Evolutionary conservation across 2,329 filamentous ascomycete species (phyloP).

Genomic region (Aspergillus neoniger): DNA sequence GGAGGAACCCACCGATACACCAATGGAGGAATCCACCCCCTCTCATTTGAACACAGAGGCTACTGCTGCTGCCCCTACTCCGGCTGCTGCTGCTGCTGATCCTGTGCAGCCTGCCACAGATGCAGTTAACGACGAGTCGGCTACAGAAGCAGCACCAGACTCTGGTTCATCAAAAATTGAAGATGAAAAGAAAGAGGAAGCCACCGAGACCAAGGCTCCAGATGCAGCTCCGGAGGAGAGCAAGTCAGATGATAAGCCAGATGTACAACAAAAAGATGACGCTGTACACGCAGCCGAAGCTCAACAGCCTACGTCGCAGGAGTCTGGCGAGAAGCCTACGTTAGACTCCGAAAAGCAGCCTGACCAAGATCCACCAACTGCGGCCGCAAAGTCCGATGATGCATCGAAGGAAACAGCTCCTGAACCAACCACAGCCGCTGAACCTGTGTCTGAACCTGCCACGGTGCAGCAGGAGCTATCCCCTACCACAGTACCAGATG

Average conservation of each 20-base stretch:
- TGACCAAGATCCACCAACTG: constrained; percentile 2
- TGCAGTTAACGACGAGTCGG: neutral
- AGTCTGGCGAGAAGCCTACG: neutral
- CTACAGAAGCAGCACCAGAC: neutral
- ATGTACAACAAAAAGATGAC: constrained; percentile 9
- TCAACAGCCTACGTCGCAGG: neutral
- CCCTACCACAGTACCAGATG: neutral
- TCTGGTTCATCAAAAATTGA: neutral
- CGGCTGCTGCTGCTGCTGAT: neutral
- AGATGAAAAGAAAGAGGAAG: neutral
- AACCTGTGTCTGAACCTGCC: constrained; percentile 4
- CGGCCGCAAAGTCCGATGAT: neutral
- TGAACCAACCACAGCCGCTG: constrained; percentile 11
- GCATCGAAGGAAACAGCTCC: constrained; percentile 6
- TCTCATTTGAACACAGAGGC: constrained; percentile 1
- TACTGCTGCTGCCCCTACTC: neutral
- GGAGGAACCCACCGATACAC: neutral
- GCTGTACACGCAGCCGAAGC: neutral
- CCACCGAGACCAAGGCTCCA: neutral
- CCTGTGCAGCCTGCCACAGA: constrained; percentile 8
- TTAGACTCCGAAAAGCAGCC: constrained; percentile 11
- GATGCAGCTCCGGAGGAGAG: neutral
- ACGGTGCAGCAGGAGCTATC: neutral
- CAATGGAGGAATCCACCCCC: neutral
- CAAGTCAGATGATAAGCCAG: neutral